Evolutionary conservation across 345 rosid genomes (phyloP).

Genomic region (Viola odorata): DNA sequence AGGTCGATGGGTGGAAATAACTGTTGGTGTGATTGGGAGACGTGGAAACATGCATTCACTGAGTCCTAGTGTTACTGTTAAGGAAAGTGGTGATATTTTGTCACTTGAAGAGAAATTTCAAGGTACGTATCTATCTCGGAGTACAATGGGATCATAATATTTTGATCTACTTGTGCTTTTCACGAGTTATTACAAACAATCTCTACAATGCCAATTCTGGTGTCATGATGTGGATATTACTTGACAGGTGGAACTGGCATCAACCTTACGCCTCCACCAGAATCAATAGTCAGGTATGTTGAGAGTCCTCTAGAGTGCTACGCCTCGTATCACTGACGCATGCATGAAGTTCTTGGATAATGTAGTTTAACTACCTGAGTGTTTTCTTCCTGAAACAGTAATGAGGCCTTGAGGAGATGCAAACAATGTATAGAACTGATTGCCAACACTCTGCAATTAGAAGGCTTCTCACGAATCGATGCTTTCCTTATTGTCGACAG

Average conservation of each 20-base stretch:
- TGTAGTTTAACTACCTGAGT: conserved; percentile 4
- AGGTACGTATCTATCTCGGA: conserved; percentile 34
- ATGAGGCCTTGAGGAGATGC: conserved; percentile 58
- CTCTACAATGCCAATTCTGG: no score
- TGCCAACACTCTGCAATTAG: conserved; percentile 63
- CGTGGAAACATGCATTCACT: conserved; percentile 72
- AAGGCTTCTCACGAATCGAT: conserved; percentile 90
- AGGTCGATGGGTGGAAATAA: conserved; percentile 82
- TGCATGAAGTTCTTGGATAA: not conserved
- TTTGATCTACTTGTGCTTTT: no score
- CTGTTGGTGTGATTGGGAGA: conserved; percentile 77
- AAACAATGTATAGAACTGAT: conserved; percentile 67
- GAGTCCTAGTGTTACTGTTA: conserved; percentile 84
- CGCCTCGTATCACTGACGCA: not conserved
- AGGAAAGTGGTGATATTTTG: conserved; percentile 84
- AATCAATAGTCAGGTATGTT: conserved; percentile 74
- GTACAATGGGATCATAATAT: no score
- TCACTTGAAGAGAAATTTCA: conserved; percentile 97
- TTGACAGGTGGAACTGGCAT: conserved; percentile 94
- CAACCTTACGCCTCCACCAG: conserved; percentile 92
- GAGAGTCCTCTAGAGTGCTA: not conserved
- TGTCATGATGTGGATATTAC: conserved; percentile 14
- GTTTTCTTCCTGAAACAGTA: conserved; percentile 35
- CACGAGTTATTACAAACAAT: no score
- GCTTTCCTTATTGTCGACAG: conserved; percentile 82